Conservation (phyloP, 768 basidiomycete species). For the Amanita rimosa region DNA sequence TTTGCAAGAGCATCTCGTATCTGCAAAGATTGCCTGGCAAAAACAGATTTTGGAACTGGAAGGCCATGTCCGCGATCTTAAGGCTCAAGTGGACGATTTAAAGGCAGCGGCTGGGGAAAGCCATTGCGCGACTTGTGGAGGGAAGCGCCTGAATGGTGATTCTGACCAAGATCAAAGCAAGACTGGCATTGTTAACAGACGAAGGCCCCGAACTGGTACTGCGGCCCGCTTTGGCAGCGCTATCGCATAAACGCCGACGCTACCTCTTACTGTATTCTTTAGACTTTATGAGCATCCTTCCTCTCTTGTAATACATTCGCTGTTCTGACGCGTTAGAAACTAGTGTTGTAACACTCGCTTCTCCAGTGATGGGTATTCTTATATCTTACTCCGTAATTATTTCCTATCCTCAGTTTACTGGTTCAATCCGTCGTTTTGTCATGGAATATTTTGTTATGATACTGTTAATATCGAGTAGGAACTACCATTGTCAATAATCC, state of each 20-base stretch:
- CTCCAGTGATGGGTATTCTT: neutral
- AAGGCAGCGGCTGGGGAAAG: constrained; percentile 19
- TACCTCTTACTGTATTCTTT: neutral
- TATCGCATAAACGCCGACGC: constrained; percentile 19
- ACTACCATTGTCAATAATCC: constrained; percentile 14
- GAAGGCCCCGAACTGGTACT: constrained; percentile 57
- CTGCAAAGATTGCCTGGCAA: constrained; percentile 56
- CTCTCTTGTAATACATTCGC: neutral
- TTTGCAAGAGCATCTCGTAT: constrained; percentile 50
- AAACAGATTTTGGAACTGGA: constrained; percentile 68
- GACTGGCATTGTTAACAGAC: constrained; percentile 45
- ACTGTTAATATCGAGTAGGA: neutral
- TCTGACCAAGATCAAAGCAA: constrained; percentile 7
- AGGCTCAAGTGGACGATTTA: constrained; percentile 53
- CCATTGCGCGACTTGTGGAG: constrained; percentile 55
- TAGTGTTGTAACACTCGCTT: constrained; percentile 4
- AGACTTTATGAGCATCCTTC: neutral
- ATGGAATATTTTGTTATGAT: neutral
- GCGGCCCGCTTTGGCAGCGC: constrained; percentile 50
- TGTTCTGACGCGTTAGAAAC: neutral
- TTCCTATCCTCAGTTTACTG: neutral
- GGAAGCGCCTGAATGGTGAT: constrained; percentile 11
- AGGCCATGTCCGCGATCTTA: constrained; percentile 59
- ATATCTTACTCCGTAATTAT: neutral
- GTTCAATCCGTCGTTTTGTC: neutral